Evolutionary conservation across 148 eudicot species (phyloP).

Genomic region (Amaranthus palmeri): DNA sequence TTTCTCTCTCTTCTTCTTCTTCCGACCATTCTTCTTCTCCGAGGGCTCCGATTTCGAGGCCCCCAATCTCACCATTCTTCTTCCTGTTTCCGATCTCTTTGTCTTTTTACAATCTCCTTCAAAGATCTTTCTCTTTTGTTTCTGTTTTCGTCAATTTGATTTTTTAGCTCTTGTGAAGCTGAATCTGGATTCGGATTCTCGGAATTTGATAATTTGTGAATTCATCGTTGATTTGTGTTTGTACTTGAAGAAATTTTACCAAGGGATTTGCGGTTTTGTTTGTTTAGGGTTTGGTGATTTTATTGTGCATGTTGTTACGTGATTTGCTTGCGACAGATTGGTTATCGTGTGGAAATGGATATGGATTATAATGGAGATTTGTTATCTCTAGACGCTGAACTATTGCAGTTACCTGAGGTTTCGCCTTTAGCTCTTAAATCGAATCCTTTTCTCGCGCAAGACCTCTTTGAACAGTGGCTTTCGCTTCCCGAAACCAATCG

Average conservation of each 20-base stretch:
- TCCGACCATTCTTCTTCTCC: no score
- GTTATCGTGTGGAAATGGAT: conserved; percentile 40
- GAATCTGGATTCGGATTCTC: conserved; percentile 10
- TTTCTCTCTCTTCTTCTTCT: no score
- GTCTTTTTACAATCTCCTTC: conserved; percentile 22
- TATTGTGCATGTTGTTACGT: conserved; percentile 25
- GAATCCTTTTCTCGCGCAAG: conserved; percentile 63
- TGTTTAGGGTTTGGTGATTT: conserved; percentile 22
- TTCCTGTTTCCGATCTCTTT: background rate
- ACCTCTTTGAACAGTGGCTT: conserved; percentile 85
- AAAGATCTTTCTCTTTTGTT: background rate
- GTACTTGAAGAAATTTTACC: background rate
- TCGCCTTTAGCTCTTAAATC: conserved; percentile 68
- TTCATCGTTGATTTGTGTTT: conserved; percentile 1
- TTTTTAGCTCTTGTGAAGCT: background rate
- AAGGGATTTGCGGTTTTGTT: conserved; percentile 8
- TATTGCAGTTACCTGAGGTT: conserved; percentile 73
- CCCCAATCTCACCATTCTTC: background rate
- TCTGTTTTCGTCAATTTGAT: background rate
- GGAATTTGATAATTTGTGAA: background rate
- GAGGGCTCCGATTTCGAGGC: no score
- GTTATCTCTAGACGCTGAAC: conserved; percentile 55
- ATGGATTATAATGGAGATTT: conserved; percentile 73
- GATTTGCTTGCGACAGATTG: conserved; percentile 24
- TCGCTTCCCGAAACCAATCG: conserved; percentile 66